Evolutionary conservation across 1,284 basidiomycete genomes (phyloP).

Genomic region (Volvariella surrecta): DNA sequence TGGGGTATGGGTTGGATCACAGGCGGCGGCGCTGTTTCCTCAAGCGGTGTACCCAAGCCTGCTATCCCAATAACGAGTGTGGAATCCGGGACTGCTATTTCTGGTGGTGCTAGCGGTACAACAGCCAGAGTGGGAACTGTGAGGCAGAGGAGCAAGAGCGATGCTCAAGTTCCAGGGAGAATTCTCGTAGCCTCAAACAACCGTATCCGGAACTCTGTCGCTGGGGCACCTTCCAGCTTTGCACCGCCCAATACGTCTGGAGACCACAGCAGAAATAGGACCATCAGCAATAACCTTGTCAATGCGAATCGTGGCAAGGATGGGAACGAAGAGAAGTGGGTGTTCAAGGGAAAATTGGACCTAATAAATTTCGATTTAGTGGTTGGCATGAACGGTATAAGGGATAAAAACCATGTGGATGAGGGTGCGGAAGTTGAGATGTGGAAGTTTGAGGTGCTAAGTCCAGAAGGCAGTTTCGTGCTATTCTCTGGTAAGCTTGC

Average conservation of each 20-base stretch:
- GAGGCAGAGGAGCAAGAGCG: constrained; percentile 51
- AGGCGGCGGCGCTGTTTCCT: constrained; percentile 10
- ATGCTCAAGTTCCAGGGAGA: constrained; percentile 36
- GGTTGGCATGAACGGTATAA: constrained; percentile 28
- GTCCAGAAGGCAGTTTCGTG: constrained; percentile 72
- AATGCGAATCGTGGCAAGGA: constrained; percentile 20
- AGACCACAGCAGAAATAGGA: constrained; percentile 28
- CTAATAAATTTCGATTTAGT: constrained; percentile 76
- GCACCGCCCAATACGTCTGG: too few species aligned
- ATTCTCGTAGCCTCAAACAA: too few species aligned
- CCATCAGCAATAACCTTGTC: too few species aligned
- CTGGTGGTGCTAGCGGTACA: too few species aligned
- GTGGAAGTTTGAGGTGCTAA: constrained; percentile 61
- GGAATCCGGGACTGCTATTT: too few species aligned
- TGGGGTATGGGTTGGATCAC: constrained; percentile 23
- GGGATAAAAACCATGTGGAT: not conserved
- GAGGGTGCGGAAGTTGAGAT: constrained; percentile 36
- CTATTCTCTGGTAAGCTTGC: constrained; percentile 54
- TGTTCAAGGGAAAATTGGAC: constrained; percentile 58
- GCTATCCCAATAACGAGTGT: too few species aligned
- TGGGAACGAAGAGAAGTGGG: constrained; percentile 51
- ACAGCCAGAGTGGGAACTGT: constrained; percentile 20
- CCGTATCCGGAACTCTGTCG: too few species aligned
- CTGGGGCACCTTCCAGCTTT: too few species aligned
- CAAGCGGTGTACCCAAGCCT: constrained; percentile 13